Evolutionary conservation across 495 filamentous ascomycete species (phyloP), one percentile per base, ranked within the genome.

Genomic region (Trichoderma erinaceum): DNA sequence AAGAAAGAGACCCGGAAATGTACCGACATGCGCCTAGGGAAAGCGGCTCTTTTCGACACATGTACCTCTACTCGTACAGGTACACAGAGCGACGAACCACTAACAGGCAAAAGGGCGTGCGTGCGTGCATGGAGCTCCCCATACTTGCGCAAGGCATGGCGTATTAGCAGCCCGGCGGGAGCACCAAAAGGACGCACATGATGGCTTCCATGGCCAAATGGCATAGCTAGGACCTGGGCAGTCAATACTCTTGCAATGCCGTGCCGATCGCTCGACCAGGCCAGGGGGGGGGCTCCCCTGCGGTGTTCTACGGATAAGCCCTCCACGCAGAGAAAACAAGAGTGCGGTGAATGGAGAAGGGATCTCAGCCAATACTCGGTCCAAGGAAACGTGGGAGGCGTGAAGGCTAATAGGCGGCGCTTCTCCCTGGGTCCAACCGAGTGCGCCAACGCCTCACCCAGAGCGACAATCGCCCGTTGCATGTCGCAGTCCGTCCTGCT

Each of bases 371-470:
- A 52, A 52, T 52, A 23, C 48, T 52, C n/a, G 48, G 18, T 10
- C 48, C 48, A 52, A 1, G 18, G 48, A 1, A 23, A 12, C 56
- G 11, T 61, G 56, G 56, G 27, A 61, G 35, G 35, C 35, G 35
- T 38, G 35, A 38, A 38, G 35, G 56, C 56, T 61, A 61, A 61
- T 61, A 61, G 56, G 56, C 56, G 56, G 56, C 56, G 56, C 56
- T 61, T 61, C 56, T 61, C 23, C 1, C 56, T 32, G 56, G 56
- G 23, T 21, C 56, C 56, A 61, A 61, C 23, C 23, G 25, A 61
- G 56, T 61, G 56, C 56, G 56, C 56, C 56, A 61, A 61, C 56
- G n/a, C 56, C 56, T 61, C 56, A 6, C 56, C 56, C 27, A 61
- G 56, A 61, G 27, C 56, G 27, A 61, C 56, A 61, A 32, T 61